A percentile compares a stretch with the other conserved stretches of the same genome.
Conservation (phyloP, 768 basidiomycete species). For the Piloderma croceum region DNA sequence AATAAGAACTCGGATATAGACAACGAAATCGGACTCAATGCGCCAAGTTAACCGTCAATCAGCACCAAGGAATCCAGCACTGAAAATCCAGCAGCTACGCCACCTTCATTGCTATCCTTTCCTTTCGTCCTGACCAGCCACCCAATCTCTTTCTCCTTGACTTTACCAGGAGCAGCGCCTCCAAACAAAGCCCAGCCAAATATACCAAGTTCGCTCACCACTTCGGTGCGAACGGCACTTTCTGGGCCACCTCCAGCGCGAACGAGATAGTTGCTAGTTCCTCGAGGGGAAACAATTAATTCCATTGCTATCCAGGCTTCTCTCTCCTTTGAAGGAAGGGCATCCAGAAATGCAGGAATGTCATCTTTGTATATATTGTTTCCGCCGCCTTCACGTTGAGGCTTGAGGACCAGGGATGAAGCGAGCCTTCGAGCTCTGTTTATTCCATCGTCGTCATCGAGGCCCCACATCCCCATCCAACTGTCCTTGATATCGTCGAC, state of each 20-base stretch:
- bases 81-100: conserved; percentile 78
- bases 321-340: conserved; percentile 53
- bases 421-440: conserved; percentile 45
- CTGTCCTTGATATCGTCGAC: conserved; percentile 57
- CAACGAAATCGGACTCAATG: not conserved
- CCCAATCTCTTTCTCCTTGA: conserved; percentile 63
- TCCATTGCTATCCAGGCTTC: conserved; percentile 96
- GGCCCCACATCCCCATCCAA: conserved; percentile 88
- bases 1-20: not conserved
- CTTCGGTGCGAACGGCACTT: conserved; percentile 50
- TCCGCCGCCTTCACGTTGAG: conserved; percentile 96
- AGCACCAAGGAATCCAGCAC: conserved; percentile 68
- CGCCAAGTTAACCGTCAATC: conserved; percentile 23
- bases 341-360: conserved; percentile 72
- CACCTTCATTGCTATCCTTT: conserved; percentile 87
- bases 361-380: conserved; percentile 89
- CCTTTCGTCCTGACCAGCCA: conserved; percentile 89
- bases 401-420: conserved; percentile 77
- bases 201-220: conserved; percentile 86
- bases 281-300: conserved; percentile 73
- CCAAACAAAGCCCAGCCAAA: conserved; percentile 88
- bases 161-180: conserved; percentile 21
- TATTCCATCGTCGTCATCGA: conserved; percentile 45
- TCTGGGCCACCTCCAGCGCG: conserved; percentile 51
- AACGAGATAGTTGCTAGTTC: conserved; percentile 67